Evolutionary conservation across 352 stramenopile genomes (phyloP), one percentile per base, ranked within the genome.

Genomic region (Globisporangium megalacanthum): DNA sequence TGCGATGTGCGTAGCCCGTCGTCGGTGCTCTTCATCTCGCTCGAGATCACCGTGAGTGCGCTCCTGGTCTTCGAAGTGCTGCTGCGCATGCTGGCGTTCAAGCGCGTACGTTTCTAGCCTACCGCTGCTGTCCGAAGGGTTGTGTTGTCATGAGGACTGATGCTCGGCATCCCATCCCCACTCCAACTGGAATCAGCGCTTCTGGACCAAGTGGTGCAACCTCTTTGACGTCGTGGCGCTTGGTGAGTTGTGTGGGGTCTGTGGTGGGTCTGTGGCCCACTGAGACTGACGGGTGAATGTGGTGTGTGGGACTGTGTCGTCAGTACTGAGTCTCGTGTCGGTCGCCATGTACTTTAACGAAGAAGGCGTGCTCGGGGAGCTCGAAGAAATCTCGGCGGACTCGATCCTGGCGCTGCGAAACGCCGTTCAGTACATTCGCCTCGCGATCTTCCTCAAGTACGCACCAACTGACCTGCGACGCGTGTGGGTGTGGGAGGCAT

Each of bases 141-240:
- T 3, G 25, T 13, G 31, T n/a, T 19, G 7, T 11, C 20, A 11
- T 31, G 25, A 29, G 25, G 25, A 29, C 25, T 29, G 25, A 29
- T 4, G 25, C 1, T 29, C 25, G 25, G 25, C 13, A 15, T 29
- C 29, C 6, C 36, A 1, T 19, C 45, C 4, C 15, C 11, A 9
- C n/a, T 47, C 9, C 36, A 5, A 15, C 11, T 33, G 49, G 41
- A 20, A 22, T 10, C 57, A 92, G 82, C 72, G 77, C 31, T 93
- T 89, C 54, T 93, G 83, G 80, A 76, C 75, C 55, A 89, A 88
- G 62, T 93, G 83, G 83, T 86, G 73, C 61, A 93, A 93, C 67
- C 75, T 93, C 19, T 93, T 93, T 52, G 83, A 93, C 62, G 66
- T 93, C 33, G 46, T 90, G n/a, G 83, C 79, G 17, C 67, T 90